phyloP scores from a whole-genome alignment of 257 asterid species.

The Solanum okadae region DNA sequence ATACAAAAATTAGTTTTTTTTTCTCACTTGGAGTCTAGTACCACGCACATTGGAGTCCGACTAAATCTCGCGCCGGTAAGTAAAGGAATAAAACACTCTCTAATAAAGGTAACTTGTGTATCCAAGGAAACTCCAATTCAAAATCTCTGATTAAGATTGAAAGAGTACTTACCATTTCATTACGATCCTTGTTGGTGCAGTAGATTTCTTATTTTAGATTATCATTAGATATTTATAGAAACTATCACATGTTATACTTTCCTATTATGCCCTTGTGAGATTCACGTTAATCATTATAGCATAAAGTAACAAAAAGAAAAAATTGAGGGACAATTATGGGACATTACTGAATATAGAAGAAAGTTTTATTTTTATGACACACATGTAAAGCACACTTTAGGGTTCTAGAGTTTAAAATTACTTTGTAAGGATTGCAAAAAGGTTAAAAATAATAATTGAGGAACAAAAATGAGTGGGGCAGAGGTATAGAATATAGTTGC shows the following conservation, averaged over 20 bases:
- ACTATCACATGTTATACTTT: background rate
- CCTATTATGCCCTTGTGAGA: background rate
- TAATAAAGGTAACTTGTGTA: too few relatives aligned
- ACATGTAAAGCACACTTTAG: background rate
- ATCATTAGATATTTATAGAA: too few relatives aligned
- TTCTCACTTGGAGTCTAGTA: background rate
- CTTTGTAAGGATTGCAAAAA: background rate
- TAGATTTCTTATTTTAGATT: background rate
- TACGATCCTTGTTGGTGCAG: background rate
- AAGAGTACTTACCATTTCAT: too few relatives aligned
- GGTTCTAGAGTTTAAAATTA: background rate
- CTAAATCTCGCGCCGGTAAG: too few relatives aligned
- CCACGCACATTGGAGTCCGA: too few relatives aligned
- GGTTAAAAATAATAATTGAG: background rate
- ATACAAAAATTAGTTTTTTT: background rate
- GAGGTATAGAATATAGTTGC: background rate
- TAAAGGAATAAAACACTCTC: too few relatives aligned
- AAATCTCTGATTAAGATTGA: too few relatives aligned
- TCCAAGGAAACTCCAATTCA: accelerated
- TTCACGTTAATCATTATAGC: background rate
- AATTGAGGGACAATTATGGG: background rate
- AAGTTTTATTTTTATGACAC: background rate
- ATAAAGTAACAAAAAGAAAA: background rate
- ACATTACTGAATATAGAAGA: background rate
- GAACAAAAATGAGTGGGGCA: background rate